phyloP scores from a whole-genome alignment of 192 early-diverging fungal genomes.

The Globomyces pollinis-pini region DNA sequence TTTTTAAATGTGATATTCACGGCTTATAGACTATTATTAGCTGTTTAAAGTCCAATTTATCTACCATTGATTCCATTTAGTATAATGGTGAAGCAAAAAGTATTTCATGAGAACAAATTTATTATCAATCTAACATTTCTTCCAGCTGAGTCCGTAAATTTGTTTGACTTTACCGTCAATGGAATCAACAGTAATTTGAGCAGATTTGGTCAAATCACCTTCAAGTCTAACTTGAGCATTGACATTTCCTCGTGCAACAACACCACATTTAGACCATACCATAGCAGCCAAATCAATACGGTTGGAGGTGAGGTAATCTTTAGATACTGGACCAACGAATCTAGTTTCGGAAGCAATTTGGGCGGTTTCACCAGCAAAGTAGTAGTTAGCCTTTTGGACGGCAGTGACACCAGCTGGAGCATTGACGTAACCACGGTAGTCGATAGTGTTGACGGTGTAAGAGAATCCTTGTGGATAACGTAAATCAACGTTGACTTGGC shows the following conservation, averaged over 20 bases:
- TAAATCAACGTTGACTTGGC: constrained; percentile 11
- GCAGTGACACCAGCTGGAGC: constrained; percentile 11
- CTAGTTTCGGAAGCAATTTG: constrained; percentile 11
- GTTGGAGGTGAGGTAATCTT: constrained; percentile 13
- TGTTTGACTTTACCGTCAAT: constrained; percentile 21
- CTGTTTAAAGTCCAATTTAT: too few relatives aligned
- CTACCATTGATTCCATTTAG: too few relatives aligned
- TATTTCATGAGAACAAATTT: too few relatives aligned
- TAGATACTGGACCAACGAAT: not conserved
- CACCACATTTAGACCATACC: constrained; percentile 23
- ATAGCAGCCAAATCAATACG: constrained; percentile 14
- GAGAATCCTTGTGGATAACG: constrained; percentile 4
- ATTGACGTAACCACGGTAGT: constrained; percentile 7
- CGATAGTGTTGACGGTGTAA: constrained; percentile 6
- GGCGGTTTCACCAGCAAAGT: not conserved
- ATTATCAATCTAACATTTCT: too few relatives aligned
- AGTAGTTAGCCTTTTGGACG: constrained; percentile 9
- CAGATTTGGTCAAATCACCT: not conserved
- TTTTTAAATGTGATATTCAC: too few relatives aligned
- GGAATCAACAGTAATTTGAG: constrained; percentile 24
- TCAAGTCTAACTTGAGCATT: constrained; percentile 11
- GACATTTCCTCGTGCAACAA: constrained; percentile 15
- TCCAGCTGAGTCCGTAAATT: too few relatives aligned
- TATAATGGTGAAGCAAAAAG: too few relatives aligned
- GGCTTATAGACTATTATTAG: too few relatives aligned